Evolutionary conservation across 2,329 filamentous ascomycete species (phyloP), one percentile per base, ranked within the genome.

Genomic region (Colletotrichum sp.): DNA sequence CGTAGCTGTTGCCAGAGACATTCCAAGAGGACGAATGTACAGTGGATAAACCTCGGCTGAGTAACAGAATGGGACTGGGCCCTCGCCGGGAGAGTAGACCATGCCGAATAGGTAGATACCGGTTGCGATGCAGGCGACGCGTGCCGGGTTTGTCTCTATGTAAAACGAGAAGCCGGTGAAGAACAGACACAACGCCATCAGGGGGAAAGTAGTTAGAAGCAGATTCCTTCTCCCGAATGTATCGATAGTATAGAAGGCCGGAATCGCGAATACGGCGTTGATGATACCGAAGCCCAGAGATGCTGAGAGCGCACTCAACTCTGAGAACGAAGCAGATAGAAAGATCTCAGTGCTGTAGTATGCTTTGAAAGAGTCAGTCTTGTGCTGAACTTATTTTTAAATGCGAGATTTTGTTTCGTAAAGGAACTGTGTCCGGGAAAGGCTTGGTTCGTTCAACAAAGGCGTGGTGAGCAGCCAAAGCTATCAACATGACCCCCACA

Each of bases 41-140:
- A 93, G 84, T 6, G 92, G 92, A 79, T 93, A 93, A 2, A 91
- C 92, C 81, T 94, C 92, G 24, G 92, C 92, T 0, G 90, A 92
- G 80, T 93, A 24, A 94, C 1, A 91, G 28, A 28, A 28, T 8
- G 28, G 28, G 28, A 28, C 28, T 93, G 86, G 86, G 0, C 92
- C 92, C 80, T 92, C 91, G 48, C 92, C 92, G 2, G 91, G 91
- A 2, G 87, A 89, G 81, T 90, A 90, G 14, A 89, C 87, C 16
- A 88, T 81, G 66, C 83, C 87, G 73, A 87, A 90, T 18, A 89
- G 81, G 77, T 89, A 89, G 58, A 88, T 86, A n/a, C 86, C 88
- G 13, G 87, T 80, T 8, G 87, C 86, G 34, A 89, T 86, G 68
- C 85, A 87, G 26, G 81, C 86, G n/a, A 87, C 78, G 34, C 84